phyloP scores from a whole-genome alignment of 225 moss, liverwort and hornwort genomes.

The Bryum argenteum region DNA sequence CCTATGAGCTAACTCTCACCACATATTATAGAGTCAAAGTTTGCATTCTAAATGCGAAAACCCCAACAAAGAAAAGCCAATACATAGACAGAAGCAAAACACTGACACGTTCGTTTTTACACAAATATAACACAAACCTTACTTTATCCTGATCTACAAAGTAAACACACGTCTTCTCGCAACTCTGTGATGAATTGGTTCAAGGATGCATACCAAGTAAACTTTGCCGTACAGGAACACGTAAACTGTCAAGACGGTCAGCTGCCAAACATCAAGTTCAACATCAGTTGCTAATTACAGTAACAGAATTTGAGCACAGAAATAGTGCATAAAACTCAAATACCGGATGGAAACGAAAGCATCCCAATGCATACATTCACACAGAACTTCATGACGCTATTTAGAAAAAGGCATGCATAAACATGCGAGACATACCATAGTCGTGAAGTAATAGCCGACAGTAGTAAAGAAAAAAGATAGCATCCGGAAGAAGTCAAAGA shows the following conservation, averaged over 20 bases:
- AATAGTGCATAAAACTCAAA: conserved; percentile 8
- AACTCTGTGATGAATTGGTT: conserved; percentile 2
- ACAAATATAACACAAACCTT: conserved; percentile 14
- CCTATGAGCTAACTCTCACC: no score
- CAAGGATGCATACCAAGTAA: conserved; percentile 53
- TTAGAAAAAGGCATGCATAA: conserved; percentile 12
- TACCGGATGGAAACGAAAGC: conserved; percentile 6
- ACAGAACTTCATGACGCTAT: conserved; percentile 1
- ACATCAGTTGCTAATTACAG: conserved; percentile 19
- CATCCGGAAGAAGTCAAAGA: conserved; percentile 73
- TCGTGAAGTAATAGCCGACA: conserved; percentile 70
- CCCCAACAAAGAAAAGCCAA: no score
- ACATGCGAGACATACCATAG: conserved; percentile 48
- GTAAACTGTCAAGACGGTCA: conserved; percentile 68
- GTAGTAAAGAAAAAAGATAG: conserved; percentile 70
- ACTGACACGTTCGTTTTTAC: neutral
- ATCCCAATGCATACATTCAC: neutral
- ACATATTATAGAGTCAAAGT: no score
- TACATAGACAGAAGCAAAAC: conserved; percentile 2
- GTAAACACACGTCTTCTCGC: neutral
- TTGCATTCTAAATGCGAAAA: no score
- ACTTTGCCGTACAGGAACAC: conserved; percentile 73
- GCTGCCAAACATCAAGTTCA: conserved; percentile 39
- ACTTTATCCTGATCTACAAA: conserved; percentile 2
- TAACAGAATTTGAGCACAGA: conserved; percentile 20